Conservation (phyloP, 345 rosid species). For the Excoecaria agallocha region DNA sequence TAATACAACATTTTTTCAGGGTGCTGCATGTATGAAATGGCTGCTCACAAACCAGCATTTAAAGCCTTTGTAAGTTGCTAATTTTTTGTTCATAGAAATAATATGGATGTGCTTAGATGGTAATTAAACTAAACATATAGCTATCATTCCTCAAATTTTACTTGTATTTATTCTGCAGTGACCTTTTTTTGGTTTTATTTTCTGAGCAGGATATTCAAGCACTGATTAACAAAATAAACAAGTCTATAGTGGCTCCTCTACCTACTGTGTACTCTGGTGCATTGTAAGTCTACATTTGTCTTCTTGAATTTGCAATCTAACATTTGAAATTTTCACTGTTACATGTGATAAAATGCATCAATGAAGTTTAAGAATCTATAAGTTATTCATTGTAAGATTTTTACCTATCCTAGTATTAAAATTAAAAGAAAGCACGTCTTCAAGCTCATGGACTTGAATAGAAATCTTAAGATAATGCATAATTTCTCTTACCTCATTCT, state of each 20-base stretch:
- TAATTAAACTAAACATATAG: background rate
- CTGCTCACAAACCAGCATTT: constrained; percentile 88
- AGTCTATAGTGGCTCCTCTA: constrained; percentile 93
- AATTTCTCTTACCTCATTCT: background rate
- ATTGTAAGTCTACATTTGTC: constrained; percentile 53
- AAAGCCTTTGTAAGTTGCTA: constrained; percentile 79
- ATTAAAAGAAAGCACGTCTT: background rate
- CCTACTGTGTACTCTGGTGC: constrained; percentile 82
- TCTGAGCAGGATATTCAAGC: constrained; percentile 90
- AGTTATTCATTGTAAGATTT: background rate
- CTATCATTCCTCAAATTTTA: background rate
- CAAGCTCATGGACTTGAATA: background rate
- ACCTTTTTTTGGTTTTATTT: background rate
- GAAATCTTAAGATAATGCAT: background rate
- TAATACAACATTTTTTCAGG: constrained; percentile 48
- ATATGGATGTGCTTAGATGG: background rate
- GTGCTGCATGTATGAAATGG: constrained; percentile 97
- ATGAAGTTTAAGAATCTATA: background rate
- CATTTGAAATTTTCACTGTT: background rate
- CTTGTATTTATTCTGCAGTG: background rate
- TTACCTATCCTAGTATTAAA: background rate
- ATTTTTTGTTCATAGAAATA: constrained; percentile 3
- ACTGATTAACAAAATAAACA: constrained; percentile 91
- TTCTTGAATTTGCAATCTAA: background rate
- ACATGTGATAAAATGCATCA: background rate